Evolutionary conservation across 2,329 filamentous ascomycete genomes (phyloP), one percentile per base, ranked within the genome.

Genomic region (Nigrospora osmanthi): DNA sequence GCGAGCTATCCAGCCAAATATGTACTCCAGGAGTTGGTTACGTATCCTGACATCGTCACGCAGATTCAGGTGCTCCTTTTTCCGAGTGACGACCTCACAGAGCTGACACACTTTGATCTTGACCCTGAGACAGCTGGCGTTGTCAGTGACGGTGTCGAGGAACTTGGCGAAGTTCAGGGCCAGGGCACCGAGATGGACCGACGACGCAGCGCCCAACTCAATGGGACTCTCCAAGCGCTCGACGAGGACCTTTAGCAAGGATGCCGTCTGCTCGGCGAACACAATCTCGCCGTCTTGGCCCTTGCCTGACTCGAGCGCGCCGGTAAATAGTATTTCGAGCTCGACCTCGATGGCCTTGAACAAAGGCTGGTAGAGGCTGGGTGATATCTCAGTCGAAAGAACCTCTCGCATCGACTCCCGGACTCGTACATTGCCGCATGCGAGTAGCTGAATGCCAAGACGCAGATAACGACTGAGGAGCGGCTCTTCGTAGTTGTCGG

Each of bases 81-180:
- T 75, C 58, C 75, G 77, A 12, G 76, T 81, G 32, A 85, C 75
- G 4, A 75, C 74, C 52, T 85, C 82, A 47, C 76, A 83, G 9
- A 86, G 62, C 52, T 85, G 80, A 54, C 82, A 85, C 35, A 84
- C 78, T 53, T 82, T 81, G 55, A 85, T 84, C 57, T 84, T 85
- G 38, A 85, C 80, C 44, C 80, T 71, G 14, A 83, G 58, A 16
- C 73, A 77, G 51, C 71, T 76, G 10, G 70, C 61, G 12, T 71
- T 76, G 47, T 84, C 81, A 4, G 71, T 57, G 10, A 78, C 63
- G 6, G 75, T 73, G 50, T 84, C 78, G 35, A 85, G 60, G 49
- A 84, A 85, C 50, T 80, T 84, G 32, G 81, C 80, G 57, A 85
- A 82, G 56, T 77, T 83, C 35, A 86, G 67, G 1, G 80, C 77